phyloP scores from a whole-genome alignment of 2,329 filamentous ascomycete genomes.

The Nemania sp. region DNA sequence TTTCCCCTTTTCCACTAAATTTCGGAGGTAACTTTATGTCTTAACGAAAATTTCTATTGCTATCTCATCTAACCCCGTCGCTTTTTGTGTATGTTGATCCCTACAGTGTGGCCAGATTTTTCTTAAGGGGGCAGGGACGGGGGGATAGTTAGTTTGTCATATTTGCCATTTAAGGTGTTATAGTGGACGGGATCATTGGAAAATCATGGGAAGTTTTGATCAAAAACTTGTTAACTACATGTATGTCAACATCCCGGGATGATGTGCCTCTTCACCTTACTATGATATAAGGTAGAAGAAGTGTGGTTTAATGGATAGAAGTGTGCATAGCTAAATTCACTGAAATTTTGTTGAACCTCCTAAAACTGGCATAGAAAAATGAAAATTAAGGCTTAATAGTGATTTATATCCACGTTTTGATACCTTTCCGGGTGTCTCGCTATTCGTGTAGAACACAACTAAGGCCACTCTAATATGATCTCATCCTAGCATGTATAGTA shows the following conservation, averaged over 20 bases:
- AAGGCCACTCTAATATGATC: too few relatives aligned
- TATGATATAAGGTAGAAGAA: neutral
- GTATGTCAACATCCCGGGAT: slow-evolving; percentile 5
- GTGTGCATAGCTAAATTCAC: slow-evolving; percentile 23
- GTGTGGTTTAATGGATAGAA: slow-evolving; percentile 24
- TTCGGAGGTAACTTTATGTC: slow-evolving; percentile 11
- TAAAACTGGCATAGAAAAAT: neutral
- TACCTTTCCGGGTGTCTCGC: too few relatives aligned
- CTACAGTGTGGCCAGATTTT: neutral
- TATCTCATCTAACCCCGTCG: neutral
- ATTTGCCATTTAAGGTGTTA: neutral
- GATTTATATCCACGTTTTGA: neutral
- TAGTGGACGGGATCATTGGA: neutral
- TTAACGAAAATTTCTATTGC: slow-evolving; percentile 4
- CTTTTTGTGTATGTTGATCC: neutral
- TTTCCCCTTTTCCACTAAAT: too few relatives aligned
- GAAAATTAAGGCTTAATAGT: neutral
- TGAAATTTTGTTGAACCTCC: neutral
- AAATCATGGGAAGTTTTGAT: neutral
- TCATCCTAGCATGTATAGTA: too few relatives aligned
- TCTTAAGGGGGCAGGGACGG: neutral
- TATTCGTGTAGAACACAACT: too few relatives aligned
- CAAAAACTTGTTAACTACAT: neutral
- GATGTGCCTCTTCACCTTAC: neutral
- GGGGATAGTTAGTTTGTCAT: slow-evolving; percentile 14